These are phyloP conservation scores for Dryas alaskensis DNA, from an alignment of 306 rosid genomes.

Conservation along the genomic window DNA sequence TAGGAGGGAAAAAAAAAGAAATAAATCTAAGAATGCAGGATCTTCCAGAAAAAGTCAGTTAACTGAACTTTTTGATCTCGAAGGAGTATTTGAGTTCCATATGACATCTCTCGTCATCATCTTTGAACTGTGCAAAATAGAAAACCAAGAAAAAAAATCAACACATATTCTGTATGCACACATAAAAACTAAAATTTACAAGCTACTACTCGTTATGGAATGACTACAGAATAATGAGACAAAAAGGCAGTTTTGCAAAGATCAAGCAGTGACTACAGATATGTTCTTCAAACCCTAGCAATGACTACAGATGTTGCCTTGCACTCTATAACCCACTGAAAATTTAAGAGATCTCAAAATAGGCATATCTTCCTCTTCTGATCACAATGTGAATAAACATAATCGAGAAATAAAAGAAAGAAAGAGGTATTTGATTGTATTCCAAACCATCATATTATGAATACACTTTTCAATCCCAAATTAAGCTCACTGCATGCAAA, in stretches of 20 bases:
- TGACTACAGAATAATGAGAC: neutral
- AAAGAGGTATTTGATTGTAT: neutral
- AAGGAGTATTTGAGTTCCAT: conserved; percentile 49
- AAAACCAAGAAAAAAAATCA: neutral
- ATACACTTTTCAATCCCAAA: neutral
- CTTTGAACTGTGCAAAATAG: conserved; percentile 43
- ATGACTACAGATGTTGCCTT: neutral
- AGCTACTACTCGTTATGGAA: neutral
- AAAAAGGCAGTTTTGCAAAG: neutral
- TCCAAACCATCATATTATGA: neutral
- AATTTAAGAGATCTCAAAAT: neutral
- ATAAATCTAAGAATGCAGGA: conserved; percentile 7
- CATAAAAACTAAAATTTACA: neutral
- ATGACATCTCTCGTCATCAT: conserved; percentile 54
- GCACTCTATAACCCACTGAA: neutral
- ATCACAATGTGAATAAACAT: neutral
- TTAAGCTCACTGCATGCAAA: neutral
- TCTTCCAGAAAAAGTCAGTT: conserved; percentile 13
- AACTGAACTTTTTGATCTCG: conserved; percentile 43
- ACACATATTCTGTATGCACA: neutral
- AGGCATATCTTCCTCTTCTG: neutral
- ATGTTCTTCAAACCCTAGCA: neutral
- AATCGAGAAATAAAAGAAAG: neutral
- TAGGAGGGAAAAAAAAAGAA: neutral
- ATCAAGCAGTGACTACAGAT: neutral